Conservation (phyloP, 1,284 basidiomycete species). For the Thelephora terrestris region DNA sequence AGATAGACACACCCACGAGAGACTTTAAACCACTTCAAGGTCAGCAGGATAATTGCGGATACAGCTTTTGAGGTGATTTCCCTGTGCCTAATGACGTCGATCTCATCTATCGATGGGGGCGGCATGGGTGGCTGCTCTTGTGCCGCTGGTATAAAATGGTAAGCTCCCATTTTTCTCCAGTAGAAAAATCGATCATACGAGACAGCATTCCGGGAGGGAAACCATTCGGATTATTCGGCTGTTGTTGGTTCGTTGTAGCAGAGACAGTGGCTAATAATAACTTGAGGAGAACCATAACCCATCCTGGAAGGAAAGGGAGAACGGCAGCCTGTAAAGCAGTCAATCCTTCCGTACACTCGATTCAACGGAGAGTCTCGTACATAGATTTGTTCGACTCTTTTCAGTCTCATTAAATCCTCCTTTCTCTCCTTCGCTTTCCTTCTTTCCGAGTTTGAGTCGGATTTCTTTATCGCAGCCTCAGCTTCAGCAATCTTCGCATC, state of each 20-base stretch:
- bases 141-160: slow-evolving; percentile 25
- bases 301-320: slow-evolving; percentile 74
- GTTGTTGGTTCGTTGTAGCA: slow-evolving; percentile 53
- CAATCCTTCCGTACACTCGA: slow-evolving; percentile 1
- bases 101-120: slow-evolving; percentile 84
- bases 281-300: slow-evolving; percentile 86
- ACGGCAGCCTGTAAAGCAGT: slow-evolving; percentile 47
- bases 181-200: slow-evolving; percentile 34
- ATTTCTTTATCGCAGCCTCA: slow-evolving; percentile 44
- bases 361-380: slow-evolving; percentile 36
- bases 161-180: neutral
- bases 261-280: slow-evolving; percentile 83
- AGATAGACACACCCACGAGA: slow-evolving; percentile 57
- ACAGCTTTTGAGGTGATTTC: slow-evolving; percentile 98
- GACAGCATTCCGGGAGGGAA: slow-evolving; percentile 64
- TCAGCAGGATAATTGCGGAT: slow-evolving; percentile 85
- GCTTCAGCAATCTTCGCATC: slow-evolving; percentile 65
- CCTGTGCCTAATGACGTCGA: slow-evolving; percentile 90
- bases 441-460: slow-evolving; percentile 43
- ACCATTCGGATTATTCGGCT: slow-evolving; percentile 48
- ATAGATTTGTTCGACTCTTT: slow-evolving; percentile 86
- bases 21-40: slow-evolving; percentile 97
- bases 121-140: slow-evolving; percentile 55
- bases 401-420: slow-evolving; percentile 75
- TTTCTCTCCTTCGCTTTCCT: slow-evolving; percentile 58